phyloP scores from a whole-genome alignment of 2,329 filamentous ascomycete genomes.

The Ampelomyces quisqualis region DNA sequence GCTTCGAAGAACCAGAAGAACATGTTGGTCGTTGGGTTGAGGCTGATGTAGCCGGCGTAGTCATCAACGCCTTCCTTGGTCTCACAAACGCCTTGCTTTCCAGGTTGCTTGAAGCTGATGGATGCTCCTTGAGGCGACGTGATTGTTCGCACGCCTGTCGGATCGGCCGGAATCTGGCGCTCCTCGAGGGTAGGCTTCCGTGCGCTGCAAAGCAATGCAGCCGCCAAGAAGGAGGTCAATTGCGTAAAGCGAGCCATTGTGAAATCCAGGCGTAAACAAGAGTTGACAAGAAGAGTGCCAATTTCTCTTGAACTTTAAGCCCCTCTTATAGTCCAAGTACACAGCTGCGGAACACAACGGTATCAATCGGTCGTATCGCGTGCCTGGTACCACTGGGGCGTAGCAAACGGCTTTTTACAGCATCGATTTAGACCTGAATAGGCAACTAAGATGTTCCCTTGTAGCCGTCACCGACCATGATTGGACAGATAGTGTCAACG shows the following conservation, averaged over 20 bases:
- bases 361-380: no score
- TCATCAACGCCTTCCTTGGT: conserved; percentile 40
- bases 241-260: conserved; percentile 28
- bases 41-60: conserved; percentile 43
- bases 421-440: conserved; percentile 12
- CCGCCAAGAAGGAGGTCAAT: conserved; percentile 25
- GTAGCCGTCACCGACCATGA: not conserved
- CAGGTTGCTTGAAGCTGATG: conserved; percentile 41
- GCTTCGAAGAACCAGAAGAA: conserved; percentile 54
- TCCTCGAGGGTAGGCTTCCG: conserved; percentile 29
- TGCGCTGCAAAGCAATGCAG: conserved; percentile 18
- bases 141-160: conserved; percentile 35
- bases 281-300: conserved; percentile 5
- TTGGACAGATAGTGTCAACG: conserved; percentile 13
- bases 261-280: conserved; percentile 11
- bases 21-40: conserved; percentile 41
- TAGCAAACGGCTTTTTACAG: no score
- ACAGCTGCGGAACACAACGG: no score
- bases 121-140: conserved; percentile 38
- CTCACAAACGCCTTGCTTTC: conserved; percentile 48
- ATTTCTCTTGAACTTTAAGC: conserved; percentile 1
- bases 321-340: conserved; percentile 11
- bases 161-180: conserved; percentile 34
- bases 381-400: no score
- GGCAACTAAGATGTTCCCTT: conserved; percentile 13